Conservation (phyloP, 257 asterid genomes). For the Solanum sitiens region DNA sequence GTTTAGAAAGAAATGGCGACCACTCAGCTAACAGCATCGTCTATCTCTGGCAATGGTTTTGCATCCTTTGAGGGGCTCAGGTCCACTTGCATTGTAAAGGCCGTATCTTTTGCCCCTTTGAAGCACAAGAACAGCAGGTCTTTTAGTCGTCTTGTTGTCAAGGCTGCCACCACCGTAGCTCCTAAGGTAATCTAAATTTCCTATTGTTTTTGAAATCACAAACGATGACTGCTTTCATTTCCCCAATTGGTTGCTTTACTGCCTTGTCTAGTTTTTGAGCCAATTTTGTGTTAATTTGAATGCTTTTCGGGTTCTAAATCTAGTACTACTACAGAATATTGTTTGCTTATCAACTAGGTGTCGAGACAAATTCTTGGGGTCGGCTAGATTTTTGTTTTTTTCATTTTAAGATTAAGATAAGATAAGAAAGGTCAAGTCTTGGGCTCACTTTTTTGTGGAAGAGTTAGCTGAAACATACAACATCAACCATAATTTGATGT, state of each 20-base stretch:
- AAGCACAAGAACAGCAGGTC: constrained; percentile 37
- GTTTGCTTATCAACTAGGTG: background rate
- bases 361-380: background rate
- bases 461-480: background rate
- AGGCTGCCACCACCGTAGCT: constrained; percentile 78
- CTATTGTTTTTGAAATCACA: background rate
- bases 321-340: background rate
- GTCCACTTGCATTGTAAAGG: constrained; percentile 31
- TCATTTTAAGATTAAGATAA: background rate
- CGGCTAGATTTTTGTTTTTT: background rate
- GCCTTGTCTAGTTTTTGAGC: background rate
- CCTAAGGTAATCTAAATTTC: constrained; percentile 53
- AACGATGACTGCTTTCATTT: background rate
- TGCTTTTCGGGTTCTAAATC: background rate
- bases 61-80: constrained; percentile 72
- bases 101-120: constrained; percentile 36
- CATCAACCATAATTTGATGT: background rate
- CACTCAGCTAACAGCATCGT: constrained; percentile 62
- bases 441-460: background rate
- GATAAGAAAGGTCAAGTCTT: background rate
- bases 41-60: constrained; percentile 63
- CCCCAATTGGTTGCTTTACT: background rate
- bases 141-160: constrained; percentile 60
- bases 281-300: background rate
- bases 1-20: constrained; percentile 58